Evolutionary conservation across 225 moss, liverwort and hornwort genomes (phyloP).

Genomic region (Asterella californica): DNA sequence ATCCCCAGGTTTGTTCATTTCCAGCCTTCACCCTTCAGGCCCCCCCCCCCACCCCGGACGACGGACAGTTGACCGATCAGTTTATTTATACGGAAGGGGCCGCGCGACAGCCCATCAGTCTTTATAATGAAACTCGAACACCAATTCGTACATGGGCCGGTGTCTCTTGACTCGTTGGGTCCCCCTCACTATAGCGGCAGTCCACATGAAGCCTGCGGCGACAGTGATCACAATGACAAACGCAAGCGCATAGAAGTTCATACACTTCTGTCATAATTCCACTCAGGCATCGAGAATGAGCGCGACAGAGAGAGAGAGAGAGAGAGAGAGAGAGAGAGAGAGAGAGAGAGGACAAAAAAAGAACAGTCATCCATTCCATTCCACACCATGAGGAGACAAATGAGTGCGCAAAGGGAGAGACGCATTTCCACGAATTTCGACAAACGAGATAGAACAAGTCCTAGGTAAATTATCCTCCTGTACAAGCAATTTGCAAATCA

Average conservation of each 20-base stretch:
- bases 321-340: neutral
- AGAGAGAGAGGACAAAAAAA: neutral
- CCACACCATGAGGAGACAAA: neutral
- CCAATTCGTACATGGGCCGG: no score
- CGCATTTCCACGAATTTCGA: neutral
- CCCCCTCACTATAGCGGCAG: no score
- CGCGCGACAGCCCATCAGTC: no score
- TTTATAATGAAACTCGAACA: no score
- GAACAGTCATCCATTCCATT: neutral
- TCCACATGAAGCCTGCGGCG: no score
- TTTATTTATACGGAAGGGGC: no score
- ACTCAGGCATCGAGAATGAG: neutral
- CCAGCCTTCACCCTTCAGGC: no score
- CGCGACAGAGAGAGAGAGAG: neutral
- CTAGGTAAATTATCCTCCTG: constrained; percentile 13
- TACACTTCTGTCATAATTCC: neutral
- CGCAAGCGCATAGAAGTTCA: neutral
- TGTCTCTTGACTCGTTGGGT: no score
- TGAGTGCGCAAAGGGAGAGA: neutral
- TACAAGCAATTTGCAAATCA: constrained; percentile 7
- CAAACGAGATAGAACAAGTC: constrained; percentile 2
- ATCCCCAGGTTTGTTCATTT: no score
- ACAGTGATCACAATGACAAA: neutral
- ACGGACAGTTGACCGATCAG: neutral
- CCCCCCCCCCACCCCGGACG: no score